These are phyloP conservation scores for Tephrocybe sp. DNA, from an alignment of 768 basidiomycete species.

Conservation along the genomic window DNA sequence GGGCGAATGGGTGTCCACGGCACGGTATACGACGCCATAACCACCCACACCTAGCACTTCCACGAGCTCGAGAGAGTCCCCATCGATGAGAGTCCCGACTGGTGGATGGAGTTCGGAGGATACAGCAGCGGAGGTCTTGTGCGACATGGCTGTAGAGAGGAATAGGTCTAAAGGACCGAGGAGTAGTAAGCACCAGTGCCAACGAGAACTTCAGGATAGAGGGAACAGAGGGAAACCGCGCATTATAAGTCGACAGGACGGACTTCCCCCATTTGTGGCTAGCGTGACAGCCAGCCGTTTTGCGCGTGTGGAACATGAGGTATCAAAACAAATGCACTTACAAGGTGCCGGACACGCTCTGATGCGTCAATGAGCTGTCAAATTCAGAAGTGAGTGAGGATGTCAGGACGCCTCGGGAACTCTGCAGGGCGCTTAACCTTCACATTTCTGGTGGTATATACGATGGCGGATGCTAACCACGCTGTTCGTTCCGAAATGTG, in stretches of 20 bases:
- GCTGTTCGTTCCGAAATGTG: slow-evolving; percentile 7
- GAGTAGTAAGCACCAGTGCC: slow-evolving; percentile 45
- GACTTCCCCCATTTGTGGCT: slow-evolving; percentile 16
- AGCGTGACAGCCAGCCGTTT: slow-evolving; percentile 43
- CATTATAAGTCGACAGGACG: slow-evolving; percentile 20
- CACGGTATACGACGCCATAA: slow-evolving; percentile 95
- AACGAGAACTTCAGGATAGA: slow-evolving; percentile 43
- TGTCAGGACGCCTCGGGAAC: slow-evolving; percentile 4
- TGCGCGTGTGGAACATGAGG: slow-evolving; percentile 82
- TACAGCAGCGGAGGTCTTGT: slow-evolving; percentile 63
- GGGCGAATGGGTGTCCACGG: slow-evolving; percentile 60
- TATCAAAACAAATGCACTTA: slow-evolving; percentile 53
- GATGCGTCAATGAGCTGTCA: slow-evolving; percentile 32
- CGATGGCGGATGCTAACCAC: slow-evolving; percentile 3
- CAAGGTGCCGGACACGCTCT: slow-evolving; percentile 39
- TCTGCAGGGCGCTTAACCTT: slow-evolving; percentile 1
- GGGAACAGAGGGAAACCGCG: slow-evolving; percentile 20
- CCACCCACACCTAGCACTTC: slow-evolving; percentile 91
- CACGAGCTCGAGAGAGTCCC: slow-evolving; percentile 78
- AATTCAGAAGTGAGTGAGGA: slow-evolving; percentile 11
- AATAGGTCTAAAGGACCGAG: slow-evolving; percentile 23
- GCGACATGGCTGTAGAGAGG: slow-evolving; percentile 42
- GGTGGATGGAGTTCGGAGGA: slow-evolving; percentile 70
- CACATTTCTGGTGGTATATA: slow-evolving; percentile 7
- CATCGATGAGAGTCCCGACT: slow-evolving; percentile 83